Percentiles rank a stretch among this genome's conserved stretches.
Evolutionary conservation across 176 grass and related monocot species (phyloP).

Genomic region (Ampelocalamus luodianensis): DNA sequence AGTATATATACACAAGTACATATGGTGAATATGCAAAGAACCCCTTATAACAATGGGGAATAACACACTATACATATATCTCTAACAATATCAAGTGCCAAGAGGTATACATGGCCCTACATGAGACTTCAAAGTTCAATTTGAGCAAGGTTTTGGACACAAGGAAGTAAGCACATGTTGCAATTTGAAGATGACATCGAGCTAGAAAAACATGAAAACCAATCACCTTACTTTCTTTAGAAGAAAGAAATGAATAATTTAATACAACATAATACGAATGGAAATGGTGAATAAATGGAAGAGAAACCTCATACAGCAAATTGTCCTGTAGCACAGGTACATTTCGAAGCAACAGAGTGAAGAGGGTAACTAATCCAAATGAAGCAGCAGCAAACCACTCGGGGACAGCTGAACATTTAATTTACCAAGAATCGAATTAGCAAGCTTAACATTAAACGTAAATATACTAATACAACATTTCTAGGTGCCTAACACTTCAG

Average conservation of each 20-base stretch:
- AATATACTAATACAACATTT: conserved; percentile 14
- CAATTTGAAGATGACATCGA: conserved; percentile 6
- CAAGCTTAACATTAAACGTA: conserved; percentile 15
- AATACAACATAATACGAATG: conserved; percentile 15
- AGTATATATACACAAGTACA: too few relatives aligned
- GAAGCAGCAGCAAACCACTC: conserved; percentile 91
- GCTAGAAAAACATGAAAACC: not conserved
- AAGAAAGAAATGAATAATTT: conserved; percentile 11
- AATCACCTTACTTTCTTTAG: not conserved
- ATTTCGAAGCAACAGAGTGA: conserved; percentile 93
- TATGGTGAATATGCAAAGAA: too few relatives aligned
- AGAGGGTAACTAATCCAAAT: conserved; percentile 87
- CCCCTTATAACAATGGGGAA: too few relatives aligned
- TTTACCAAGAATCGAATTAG: conserved; percentile 20
- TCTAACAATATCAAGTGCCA: not conserved
- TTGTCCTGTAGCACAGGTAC: conserved; percentile 89
- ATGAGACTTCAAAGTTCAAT: conserved; percentile 12
- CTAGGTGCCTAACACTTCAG: not conserved
- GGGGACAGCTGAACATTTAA: conserved; percentile 69
- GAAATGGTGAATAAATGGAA: conserved; percentile 50
- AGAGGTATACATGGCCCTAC: not conserved
- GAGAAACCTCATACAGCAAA: conserved; percentile 96
- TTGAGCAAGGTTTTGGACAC: not conserved
- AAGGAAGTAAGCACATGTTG: conserved; percentile 1
- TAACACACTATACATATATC: too few relatives aligned